A percentile compares a stretch with the other conserved stretches of the same genome.
phyloP scores from a whole-genome alignment of 2,329 filamentous ascomycete genomes.

The Aspergillus tanneri region DNA sequence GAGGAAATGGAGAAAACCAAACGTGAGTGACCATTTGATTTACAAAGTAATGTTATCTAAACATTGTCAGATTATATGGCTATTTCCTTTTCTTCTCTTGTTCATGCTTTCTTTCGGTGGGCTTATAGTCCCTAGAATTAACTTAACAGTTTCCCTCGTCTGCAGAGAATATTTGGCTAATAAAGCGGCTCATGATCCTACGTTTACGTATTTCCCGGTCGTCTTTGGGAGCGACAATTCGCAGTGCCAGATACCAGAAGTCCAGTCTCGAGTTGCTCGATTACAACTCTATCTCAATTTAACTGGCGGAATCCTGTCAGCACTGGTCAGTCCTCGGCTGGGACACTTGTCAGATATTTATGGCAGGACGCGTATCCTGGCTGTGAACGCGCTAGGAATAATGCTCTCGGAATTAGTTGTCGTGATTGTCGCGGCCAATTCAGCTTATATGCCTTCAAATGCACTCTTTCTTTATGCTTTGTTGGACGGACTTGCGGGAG shows the following conservation, averaged over 20 bases:
- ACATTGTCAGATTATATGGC: conserved; percentile 68
- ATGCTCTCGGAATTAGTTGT: conserved; percentile 72
- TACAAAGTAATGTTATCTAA: conserved; percentile 6
- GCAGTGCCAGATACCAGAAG: conserved; percentile 75
- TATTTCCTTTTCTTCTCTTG: conserved; percentile 75
- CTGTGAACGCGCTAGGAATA: conserved; percentile 71
- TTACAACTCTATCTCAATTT: conserved; percentile 77
- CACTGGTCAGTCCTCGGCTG: conserved; percentile 76
- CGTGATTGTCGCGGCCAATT: conserved; percentile 73
- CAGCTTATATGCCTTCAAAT: conserved; percentile 70
- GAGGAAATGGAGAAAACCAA: conserved; percentile 48
- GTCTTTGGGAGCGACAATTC: conserved; percentile 68
- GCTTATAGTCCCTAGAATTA: conserved; percentile 79
- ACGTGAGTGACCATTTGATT: conserved; percentile 41
- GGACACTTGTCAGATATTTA: conserved; percentile 84
- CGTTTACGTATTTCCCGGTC: conserved; percentile 62
- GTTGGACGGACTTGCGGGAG: conserved; percentile 81
- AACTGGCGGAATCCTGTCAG: conserved; percentile 72
- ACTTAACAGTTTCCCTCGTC: conserved; percentile 78
- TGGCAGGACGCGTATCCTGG: conserved; percentile 73
- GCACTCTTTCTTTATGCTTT: conserved; percentile 75
- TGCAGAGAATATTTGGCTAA: conserved; percentile 81
- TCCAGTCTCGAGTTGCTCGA: conserved; percentile 72
- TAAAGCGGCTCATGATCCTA: conserved; percentile 57
- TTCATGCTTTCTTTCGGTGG: conserved; percentile 86